Base-by-base conservation (phyloP, 495 filamentous ascomycete species). In the Penicillium malachiteum region DNA sequence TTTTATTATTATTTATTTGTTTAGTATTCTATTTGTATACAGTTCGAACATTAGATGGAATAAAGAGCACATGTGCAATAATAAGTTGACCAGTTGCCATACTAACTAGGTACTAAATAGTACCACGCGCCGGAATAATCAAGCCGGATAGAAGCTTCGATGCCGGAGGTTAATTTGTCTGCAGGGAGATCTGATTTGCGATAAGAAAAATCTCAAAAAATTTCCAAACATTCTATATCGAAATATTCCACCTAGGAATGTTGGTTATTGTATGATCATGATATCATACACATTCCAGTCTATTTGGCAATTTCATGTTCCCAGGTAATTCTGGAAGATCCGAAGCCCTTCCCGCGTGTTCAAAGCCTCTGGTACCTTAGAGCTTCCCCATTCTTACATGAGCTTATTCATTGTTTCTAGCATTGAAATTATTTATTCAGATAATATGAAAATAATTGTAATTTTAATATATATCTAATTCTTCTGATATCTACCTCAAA, bases 141-240 rank as follows among this genome's bases (percentile, higher is more conserved):
- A 54, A 57, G 34, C 44, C 35, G 46, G 40, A 56, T 60, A 38
- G 58, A 57, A 62, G 59, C 55, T 54, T 57, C 56, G 47, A 42
- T 50, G 54, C 42, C 51, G 51, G 53, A 58, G 58, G 58, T 50
- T 61, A 54, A 34, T 17, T 21, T 33, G 49, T 26, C 41, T 46
- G 43, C 43, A 46, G 13, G 21, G 18, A 46, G 43, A 46, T 46
- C 43, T 46, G 26, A 17, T 21, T 44, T 21, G n/a, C 18, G 5
- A 21, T 26, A 26, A 26, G 21, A 26, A 26, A 26, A 26, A 26
- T 26, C 21, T 26, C 4, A 4, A 26, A 26, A 26, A 26, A 26
- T 26, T 4, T 26, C 4, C 21, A 26, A 9, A 42, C 18, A 46
- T 16, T 17, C 18, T 21, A 26, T 26, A 26, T 26, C 21, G 21